phyloP scores from a whole-genome alignment of 108 stramenopile genomes.

The Nitzschia sp. region DNA sequence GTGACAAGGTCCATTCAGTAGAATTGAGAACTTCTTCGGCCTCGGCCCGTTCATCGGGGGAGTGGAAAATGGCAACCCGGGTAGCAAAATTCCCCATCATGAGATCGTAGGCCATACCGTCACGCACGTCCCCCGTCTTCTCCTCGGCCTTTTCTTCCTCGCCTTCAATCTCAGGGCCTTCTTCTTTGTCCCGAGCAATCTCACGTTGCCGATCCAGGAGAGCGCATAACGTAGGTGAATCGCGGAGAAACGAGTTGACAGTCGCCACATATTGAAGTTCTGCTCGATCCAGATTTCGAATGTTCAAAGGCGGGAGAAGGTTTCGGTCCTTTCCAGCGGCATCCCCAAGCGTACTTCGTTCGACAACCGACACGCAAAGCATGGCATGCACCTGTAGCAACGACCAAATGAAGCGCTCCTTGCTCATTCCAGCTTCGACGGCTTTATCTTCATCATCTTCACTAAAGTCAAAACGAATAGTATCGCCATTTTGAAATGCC shows the following conservation, averaged over 20 bases:
- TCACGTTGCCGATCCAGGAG: slow-evolving; percentile 76
- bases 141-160: slow-evolving; percentile 66
- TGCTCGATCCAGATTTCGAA: slow-evolving; percentile 76
- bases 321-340: slow-evolving; percentile 36
- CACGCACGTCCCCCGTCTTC: slow-evolving; percentile 41
- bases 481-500: slow-evolving; percentile 79
- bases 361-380: slow-evolving; percentile 81
- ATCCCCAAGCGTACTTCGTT: slow-evolving; percentile 53
- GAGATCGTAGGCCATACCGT: slow-evolving; percentile 84
- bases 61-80: slow-evolving; percentile 71
- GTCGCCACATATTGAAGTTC: slow-evolving; percentile 86
- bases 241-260: slow-evolving; percentile 73
- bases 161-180: slow-evolving; percentile 27
- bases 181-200: slow-evolving; percentile 37
- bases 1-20: slow-evolving; percentile 54
- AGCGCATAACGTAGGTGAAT: slow-evolving; percentile 57
- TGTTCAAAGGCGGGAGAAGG: slow-evolving; percentile 66
- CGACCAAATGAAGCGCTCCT: slow-evolving; percentile 84
- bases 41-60: slow-evolving; percentile 76
- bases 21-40: slow-evolving; percentile 85
- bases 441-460: slow-evolving; percentile 54
- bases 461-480: slow-evolving; percentile 78
- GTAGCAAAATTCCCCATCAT: slow-evolving; percentile 88
- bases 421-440: slow-evolving; percentile 57
- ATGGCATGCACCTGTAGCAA: slow-evolving; percentile 86